Evolutionary conservation across 2,329 filamentous ascomycete species (phyloP).

Genomic region (Claviceps humidiphila): DNA sequence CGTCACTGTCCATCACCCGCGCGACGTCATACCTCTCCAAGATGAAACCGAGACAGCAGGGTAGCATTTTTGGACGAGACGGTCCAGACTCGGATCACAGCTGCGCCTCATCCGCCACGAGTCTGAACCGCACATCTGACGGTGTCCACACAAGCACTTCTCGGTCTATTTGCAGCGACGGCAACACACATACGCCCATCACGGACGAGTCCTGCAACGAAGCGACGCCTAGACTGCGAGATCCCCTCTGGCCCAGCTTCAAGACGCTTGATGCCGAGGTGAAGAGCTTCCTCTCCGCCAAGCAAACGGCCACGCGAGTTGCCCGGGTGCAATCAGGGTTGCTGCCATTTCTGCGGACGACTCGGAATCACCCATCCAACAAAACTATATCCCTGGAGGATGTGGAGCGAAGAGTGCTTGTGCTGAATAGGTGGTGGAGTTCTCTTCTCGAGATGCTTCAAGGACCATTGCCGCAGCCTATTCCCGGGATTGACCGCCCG

Average conservation of each 20-base stretch:
- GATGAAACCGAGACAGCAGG: conserved; percentile 33
- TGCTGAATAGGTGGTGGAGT: conserved; percentile 86
- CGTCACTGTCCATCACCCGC: conserved; percentile 26
- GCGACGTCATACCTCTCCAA: conserved; percentile 37
- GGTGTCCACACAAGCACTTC: conserved; percentile 24
- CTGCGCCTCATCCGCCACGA: conserved; percentile 34
- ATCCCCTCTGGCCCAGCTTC: conserved; percentile 43
- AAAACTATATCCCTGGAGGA: conserved; percentile 59
- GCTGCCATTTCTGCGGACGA: conserved; percentile 63
- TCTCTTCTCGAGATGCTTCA: conserved; percentile 71
- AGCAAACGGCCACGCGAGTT: conserved; percentile 60
- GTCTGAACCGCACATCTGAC: conserved; percentile 27
- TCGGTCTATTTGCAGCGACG: conserved; percentile 26
- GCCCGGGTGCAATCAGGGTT: conserved; percentile 59
- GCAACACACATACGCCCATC: conserved; percentile 20
- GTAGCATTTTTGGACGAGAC: conserved; percentile 24
- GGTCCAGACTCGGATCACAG: conserved; percentile 28
- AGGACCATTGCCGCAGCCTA: conserved; percentile 51
- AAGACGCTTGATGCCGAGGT: conserved; percentile 37
- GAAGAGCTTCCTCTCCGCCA: conserved; percentile 50
- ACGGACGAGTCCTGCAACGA: conserved; percentile 34
- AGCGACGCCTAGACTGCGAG: conserved; percentile 29
- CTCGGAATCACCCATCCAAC: conserved; percentile 55
- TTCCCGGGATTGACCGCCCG: conserved; percentile 74
- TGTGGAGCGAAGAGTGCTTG: conserved; percentile 63